Evolutionary conservation across 495 filamentous ascomycete genomes (phyloP), one percentile per base, ranked within the genome.

Genomic region (Hapsidospora chrysogenum): DNA sequence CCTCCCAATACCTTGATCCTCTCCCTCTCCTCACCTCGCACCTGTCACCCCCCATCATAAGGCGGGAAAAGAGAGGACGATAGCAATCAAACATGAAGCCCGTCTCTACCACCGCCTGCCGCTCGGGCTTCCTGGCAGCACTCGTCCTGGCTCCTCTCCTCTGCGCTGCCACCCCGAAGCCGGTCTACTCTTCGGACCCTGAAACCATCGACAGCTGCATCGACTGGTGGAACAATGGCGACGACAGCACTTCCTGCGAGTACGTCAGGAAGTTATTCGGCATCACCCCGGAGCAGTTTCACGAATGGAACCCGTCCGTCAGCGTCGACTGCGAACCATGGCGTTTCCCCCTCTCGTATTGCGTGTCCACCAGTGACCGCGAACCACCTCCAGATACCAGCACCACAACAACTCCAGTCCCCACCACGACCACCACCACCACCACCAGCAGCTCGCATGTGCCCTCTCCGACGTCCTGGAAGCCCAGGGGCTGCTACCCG

Each of bases 251-350:
- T 16, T 6, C 11, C 11, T 33, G 31, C 15, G 16, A 33, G 19
- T 7, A 33, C 7, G 15, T 33, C 31, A 33, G 31, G 31, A 11
- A 20, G 6, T 17, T 17, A 11, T 33, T 17, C 7, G 31, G 31
- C 31, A 33, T 33, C 15, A 33, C 31, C 15, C 31, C 31, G n/a
- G 31, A 33, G 16, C 14, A 33, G 7, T 33, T 33, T n/a, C 17
- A 17, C 11, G 15, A 8, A 17, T 33, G 31, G 31, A 33, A 33
- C 15, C 31, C 31, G 15, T 33, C 31, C 19, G 9, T 33, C 11
- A n/a, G 31, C 6, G 4, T 33, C 4, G 31, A 19, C 17, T 33
- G 31, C 31, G 11, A 33, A 17, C 31, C 31, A 15, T 33, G 31
- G 31, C n/a, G n/a, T n/a, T 8, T 9, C 19, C 31, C 31, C 13